A percentile compares a stretch with the other conserved stretches of the same genome.
Evolutionary conservation across 2,329 filamentous ascomycete species (phyloP).

Genomic region (Alternaria novae-zelandiae): DNA sequence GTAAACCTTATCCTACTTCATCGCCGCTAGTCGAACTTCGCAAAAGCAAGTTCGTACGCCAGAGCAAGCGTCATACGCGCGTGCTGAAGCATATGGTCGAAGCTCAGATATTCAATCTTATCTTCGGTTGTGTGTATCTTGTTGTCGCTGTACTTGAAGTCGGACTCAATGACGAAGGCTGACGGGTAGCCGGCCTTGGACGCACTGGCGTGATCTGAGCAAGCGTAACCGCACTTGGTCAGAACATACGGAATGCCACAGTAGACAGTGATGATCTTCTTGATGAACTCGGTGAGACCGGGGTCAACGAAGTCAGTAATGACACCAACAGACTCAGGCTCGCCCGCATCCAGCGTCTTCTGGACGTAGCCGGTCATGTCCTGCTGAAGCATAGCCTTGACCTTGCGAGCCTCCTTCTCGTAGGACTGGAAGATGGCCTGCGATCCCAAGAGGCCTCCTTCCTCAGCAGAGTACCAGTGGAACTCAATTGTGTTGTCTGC

Average conservation of each 20-base stretch:
- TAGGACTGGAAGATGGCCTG: constrained; percentile 89
- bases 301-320: constrained; percentile 91
- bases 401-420: constrained; percentile 71
- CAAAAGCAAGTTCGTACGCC: constrained; percentile 83
- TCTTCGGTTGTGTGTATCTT: constrained; percentile 76
- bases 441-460: constrained; percentile 84
- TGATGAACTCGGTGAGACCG: constrained; percentile 86
- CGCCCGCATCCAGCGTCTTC: constrained; percentile 80
- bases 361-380: constrained; percentile 90
- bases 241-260: constrained; percentile 86
- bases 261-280: constrained; percentile 84
- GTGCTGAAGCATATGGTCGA: constrained; percentile 92
- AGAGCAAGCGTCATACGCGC: constrained; percentile 82
- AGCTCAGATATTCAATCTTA: constrained; percentile 74
- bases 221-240: constrained; percentile 89
- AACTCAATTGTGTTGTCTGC: constrained; percentile 90
- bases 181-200: constrained; percentile 77
- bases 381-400: constrained; percentile 98
- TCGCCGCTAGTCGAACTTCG: constrained; percentile 62
- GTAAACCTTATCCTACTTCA: neutral
- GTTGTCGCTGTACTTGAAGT: constrained; percentile 68
- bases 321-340: constrained; percentile 85
- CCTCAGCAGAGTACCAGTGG: constrained; percentile 94
- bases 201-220: constrained; percentile 76
- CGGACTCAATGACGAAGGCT: constrained; percentile 77